phyloP scores from a whole-genome alignment of 2,329 filamentous ascomycete species.

The Lizonia empirigonia region DNA sequence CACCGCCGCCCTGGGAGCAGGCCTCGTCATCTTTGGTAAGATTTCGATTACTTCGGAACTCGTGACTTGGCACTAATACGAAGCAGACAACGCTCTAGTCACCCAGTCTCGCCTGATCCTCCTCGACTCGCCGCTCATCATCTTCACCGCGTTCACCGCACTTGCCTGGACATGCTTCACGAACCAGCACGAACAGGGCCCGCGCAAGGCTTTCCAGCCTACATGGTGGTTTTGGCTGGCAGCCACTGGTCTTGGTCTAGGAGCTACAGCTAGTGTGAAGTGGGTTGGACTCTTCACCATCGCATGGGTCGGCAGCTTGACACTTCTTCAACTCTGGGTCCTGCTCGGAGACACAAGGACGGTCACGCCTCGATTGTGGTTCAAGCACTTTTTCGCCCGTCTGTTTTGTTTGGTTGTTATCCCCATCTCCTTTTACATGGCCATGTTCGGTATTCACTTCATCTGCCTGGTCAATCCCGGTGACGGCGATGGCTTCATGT shows the following conservation, averaged over 20 bases:
- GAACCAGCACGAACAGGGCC: slow-evolving; percentile 95
- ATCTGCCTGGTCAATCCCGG: slow-evolving; percentile 90
- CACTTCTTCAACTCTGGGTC: slow-evolving; percentile 91
- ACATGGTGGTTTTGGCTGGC: slow-evolving; percentile 99
- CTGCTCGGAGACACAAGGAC: slow-evolving; percentile 86
- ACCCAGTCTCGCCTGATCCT: slow-evolving; percentile 96
- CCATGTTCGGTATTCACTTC: slow-evolving; percentile 98
- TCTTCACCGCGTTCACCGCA: slow-evolving; percentile 89
- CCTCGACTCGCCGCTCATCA: slow-evolving; percentile 91
- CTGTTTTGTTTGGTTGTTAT: slow-evolving; percentile 91
- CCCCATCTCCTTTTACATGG: slow-evolving; percentile 87
- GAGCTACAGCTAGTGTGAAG: slow-evolving; percentile 93
- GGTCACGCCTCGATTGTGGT: slow-evolving; percentile 82
- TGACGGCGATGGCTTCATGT: slow-evolving; percentile 99
- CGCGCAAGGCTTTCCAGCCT: slow-evolving; percentile 81
- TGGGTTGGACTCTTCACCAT: slow-evolving; percentile 99
- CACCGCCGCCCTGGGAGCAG: slow-evolving; percentile 81
- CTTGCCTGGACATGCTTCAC: slow-evolving; percentile 91
- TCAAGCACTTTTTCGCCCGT: slow-evolving; percentile 93
- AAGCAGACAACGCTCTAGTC: slow-evolving; percentile 85
- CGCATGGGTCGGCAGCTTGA: slow-evolving; percentile 94
- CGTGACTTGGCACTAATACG: slow-evolving; percentile 22
- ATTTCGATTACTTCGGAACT: background rate
- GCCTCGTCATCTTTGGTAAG: slow-evolving; percentile 87
- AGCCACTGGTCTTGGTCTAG: slow-evolving; percentile 83